A percentile compares a stretch with the other conserved stretches of the same genome.
Conservation (phyloP, 768 basidiomycete species). For the Cubamyces lactineus region DNA sequence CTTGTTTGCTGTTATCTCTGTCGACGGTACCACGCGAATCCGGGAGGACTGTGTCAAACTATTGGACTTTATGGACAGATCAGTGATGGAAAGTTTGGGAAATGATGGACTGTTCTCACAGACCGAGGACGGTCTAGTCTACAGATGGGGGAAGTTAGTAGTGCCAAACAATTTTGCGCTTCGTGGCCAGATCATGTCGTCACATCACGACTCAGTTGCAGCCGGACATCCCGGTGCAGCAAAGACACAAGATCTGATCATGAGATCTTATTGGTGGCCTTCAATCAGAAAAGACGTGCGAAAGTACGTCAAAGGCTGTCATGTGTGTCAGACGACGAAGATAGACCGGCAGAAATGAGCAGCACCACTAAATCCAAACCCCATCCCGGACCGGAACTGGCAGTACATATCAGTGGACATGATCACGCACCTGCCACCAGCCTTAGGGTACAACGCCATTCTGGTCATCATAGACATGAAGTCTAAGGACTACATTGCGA, state of each 20-base stretch:
- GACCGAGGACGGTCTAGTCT: constrained; percentile 35
- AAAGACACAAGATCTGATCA: constrained; percentile 31
- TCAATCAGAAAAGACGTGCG: constrained; percentile 25
- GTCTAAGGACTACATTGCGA: constrained; percentile 35
- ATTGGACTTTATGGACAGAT: constrained; percentile 33
- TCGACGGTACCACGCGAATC: background rate
- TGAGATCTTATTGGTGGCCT: constrained; percentile 37
- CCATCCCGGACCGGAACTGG: constrained; percentile 11
- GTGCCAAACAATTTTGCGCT: background rate
- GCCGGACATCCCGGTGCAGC: constrained; percentile 36
- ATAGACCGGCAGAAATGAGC: constrained; percentile 11
- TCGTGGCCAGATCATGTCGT: background rate
- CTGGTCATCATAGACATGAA: constrained; percentile 21
- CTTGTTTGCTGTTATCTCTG: background rate
- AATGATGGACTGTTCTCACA: constrained; percentile 22
- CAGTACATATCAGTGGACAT: constrained; percentile 23
- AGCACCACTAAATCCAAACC: constrained; percentile 25
- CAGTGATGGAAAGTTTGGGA: constrained; percentile 37
- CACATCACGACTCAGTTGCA: constrained; percentile 31
- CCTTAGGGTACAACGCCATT: constrained; percentile 24
- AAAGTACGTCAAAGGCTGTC: constrained; percentile 34
- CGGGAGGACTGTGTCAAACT: background rate
- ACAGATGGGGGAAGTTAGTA: background rate
- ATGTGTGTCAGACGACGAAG: constrained; percentile 34
- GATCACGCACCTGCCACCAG: constrained; percentile 27